Evolutionary conservation across 805 yeast genomes (phyloP), one percentile per base, ranked within the genome.

Genomic region (Yarrowia sp.): DNA sequence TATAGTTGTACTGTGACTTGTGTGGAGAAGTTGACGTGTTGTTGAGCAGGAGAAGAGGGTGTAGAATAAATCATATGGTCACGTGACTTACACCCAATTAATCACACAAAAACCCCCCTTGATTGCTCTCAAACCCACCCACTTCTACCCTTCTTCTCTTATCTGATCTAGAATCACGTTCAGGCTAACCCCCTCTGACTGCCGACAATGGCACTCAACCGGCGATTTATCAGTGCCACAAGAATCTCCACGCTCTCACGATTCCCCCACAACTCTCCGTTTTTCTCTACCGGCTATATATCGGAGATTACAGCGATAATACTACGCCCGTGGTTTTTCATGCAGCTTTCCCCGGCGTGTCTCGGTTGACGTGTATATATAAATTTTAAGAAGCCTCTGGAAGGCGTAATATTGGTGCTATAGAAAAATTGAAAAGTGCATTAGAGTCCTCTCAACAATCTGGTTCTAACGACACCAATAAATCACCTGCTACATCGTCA

Each of bases 281-380:
- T 32, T 45, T 10, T 15, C 4, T 10, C 3, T 17, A 7, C 13
- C 41, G 32, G 39, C 39, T 9, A 9, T 10, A 13, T 17, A n/a
- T 32, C 53, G 39, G 39, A 32, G 33, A 8, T 48, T 48, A 48
- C 22, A 39, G 17, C 41, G 8, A 17, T 39, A 8, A 6, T 35
- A 13, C 7, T 7, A 10, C 22, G n/a, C 53, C 38, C 14, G 17
- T 17, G 39, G 15, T 9, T 35, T 35, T 41, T 48, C 55, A 48
- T 48, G 55, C 55, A 48, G 41, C 55, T 48, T 31, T 33, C 55
- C 55, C 55, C 55, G 33, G 35, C 32, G 41, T 48, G 33, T 47
- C 35, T 35, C 39, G 33, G 39, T 15, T 43, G 35, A 17, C 39
- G 35, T 47, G 15, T 33, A 8, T n/a, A 13, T n/a, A 22, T 32